Evolutionary conservation across 257 asterid species (phyloP), one percentile per base, ranked within the genome.

Genomic region (Scutellaria baicalensis): DNA sequence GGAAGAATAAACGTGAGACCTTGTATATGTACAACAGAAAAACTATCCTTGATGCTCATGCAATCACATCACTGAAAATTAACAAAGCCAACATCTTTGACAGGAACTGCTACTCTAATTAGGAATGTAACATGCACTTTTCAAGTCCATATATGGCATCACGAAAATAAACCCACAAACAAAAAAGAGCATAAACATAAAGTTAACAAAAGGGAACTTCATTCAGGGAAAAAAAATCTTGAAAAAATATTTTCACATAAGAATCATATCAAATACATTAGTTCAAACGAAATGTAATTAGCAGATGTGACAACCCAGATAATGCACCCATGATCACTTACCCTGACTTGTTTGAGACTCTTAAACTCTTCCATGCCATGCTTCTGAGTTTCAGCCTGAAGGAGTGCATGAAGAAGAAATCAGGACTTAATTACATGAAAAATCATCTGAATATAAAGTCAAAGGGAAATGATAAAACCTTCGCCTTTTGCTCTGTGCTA

Each of bases 331-430:
- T 11, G 38, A 64, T 69, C 75, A 81, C 95, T 81, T 79, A 91
- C 99, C 91, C 99, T 85, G 79, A 91, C 85, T 83, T 86, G 99
- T 84, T 89, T 91, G 63, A 94, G 97, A 75, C 90, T 79, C 90
- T 85, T 86, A 59, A 94, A 79, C 79, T 89, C 99, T 82, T 91
- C 99, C 60, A 79, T 69, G 42, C 96, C 95, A 73, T 85, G 89
- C 70, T 64, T 94, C 66, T 89, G 96, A 68, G 82, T 76, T 72
- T 84, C 96, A 50, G 93, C 95, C 99, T 91, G 85, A 73, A 70
- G 65, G 63, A 43, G 58, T 59, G 44, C 45, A 67, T 16, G 18
- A 40, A 75, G 12, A 60, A 17, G 49, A 69, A 66, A 70, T 55
- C 49, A 68, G 64, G 6, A 42, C 42, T 52, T 23, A 42, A 6